A percentile compares a stretch with the other conserved stretches of the same genome.
Evolutionary conservation across 2,329 filamentous ascomycete genomes (phyloP).

Genomic region (Claviceps citrina): DNA sequence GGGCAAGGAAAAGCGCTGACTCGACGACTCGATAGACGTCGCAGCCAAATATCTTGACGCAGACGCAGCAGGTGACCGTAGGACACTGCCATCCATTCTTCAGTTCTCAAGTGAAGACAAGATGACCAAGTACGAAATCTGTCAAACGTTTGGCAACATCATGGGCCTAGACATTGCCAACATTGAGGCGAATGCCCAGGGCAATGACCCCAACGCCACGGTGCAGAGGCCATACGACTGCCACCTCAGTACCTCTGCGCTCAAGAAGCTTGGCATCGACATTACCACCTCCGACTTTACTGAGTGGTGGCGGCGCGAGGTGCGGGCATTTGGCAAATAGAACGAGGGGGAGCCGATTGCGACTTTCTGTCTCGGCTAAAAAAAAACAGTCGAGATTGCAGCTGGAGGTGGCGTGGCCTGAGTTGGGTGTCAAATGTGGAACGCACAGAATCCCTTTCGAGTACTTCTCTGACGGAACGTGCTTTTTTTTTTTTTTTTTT

Average conservation of each 20-base stretch:
- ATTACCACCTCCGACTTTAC: slow-evolving; percentile 60
- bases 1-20: neutral
- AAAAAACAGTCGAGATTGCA: too few species aligned
- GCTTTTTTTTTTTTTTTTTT: too few species aligned
- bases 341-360: neutral
- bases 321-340: slow-evolving; percentile 43
- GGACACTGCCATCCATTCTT: slow-evolving; percentile 50
- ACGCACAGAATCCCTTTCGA: too few species aligned
- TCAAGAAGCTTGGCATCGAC: slow-evolving; percentile 60
- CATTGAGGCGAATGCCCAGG: slow-evolving; percentile 54
- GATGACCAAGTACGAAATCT: slow-evolving; percentile 85
- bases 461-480: too few species aligned
- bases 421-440: too few species aligned
- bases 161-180: slow-evolving; percentile 56
- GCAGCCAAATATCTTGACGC: slow-evolving; percentile 49
- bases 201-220: slow-evolving; percentile 53
- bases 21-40: slow-evolving; percentile 38
- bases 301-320: slow-evolving; percentile 62
- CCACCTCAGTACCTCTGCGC: slow-evolving; percentile 61
- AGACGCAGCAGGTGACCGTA: slow-evolving; percentile 27
- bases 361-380: too few species aligned
- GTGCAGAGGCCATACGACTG: slow-evolving; percentile 78
- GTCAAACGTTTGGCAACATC: slow-evolving; percentile 60
- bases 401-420: too few species aligned
- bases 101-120: slow-evolving; percentile 79